Evolutionary conservation across 768 basidiomycete genomes (phyloP).

Genomic region (Naematelia encephala): DNA sequence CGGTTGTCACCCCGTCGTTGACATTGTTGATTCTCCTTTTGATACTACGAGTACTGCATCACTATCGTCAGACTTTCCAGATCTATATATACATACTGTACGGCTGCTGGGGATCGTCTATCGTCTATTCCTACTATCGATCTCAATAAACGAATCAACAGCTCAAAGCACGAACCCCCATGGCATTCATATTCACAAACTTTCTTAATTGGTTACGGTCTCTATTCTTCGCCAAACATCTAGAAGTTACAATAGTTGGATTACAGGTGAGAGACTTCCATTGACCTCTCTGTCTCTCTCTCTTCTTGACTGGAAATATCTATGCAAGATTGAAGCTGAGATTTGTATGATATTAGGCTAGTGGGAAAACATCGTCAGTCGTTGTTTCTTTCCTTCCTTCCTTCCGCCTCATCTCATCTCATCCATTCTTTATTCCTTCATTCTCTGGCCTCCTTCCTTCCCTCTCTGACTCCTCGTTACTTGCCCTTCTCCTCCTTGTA

Average conservation of each 20-base stretch:
- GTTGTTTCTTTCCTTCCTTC: neutral
- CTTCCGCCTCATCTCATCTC: no score
- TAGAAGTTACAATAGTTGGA: constrained; percentile 88
- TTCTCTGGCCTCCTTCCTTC: neutral
- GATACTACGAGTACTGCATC: no score
- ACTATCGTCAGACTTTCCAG: no score
- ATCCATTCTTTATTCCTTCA: no score
- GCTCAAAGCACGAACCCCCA: no score
- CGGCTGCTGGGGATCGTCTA: no score
- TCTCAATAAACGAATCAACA: no score
- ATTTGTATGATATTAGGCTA: constrained; percentile 69
- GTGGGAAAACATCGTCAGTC: constrained; percentile 78
- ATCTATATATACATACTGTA: no score
- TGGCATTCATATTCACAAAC: constrained; percentile 57
- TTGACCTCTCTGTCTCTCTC: no score
- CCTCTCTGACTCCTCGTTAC: neutral
- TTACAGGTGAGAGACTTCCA: constrained; percentile 76
- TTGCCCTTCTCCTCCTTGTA: neutral
- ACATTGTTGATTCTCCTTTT: neutral
- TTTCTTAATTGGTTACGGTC: constrained; percentile 62
- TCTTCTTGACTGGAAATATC: no score
- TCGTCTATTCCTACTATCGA: no score
- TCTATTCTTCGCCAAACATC: constrained; percentile 79
- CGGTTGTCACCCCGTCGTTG: neutral
- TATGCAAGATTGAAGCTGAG: constrained; percentile 1